phyloP scores from a whole-genome alignment of 2,329 filamentous ascomycete genomes.

The Beauveria varroae region DNA sequence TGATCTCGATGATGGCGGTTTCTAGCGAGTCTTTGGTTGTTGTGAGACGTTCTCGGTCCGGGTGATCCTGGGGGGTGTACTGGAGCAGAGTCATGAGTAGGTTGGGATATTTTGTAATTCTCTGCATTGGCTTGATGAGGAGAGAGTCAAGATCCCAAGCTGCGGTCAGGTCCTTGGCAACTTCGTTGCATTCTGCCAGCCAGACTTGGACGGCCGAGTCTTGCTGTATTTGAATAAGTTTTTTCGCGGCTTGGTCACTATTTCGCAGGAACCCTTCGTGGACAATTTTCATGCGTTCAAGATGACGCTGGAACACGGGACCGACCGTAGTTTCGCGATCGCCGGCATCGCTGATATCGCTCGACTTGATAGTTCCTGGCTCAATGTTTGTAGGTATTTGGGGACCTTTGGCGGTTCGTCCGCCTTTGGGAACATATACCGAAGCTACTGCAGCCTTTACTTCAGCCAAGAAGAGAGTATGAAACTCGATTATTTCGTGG shows the following conservation, averaged over 20 bases:
- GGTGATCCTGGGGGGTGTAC: conserved; percentile 73
- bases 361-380: conserved; percentile 27
- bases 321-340: conserved; percentile 48
- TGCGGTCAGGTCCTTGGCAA: conserved; percentile 83
- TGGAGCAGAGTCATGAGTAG: conserved; percentile 74
- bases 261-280: conserved; percentile 58
- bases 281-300: conserved; percentile 52
- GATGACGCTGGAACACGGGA: conserved; percentile 46
- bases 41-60: conserved; percentile 63
- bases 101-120: conserved; percentile 88
- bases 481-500: conserved; percentile 82
- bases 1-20: conserved; percentile 74
- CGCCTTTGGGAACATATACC: conserved; percentile 62
- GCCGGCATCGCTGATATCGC: conserved; percentile 41
- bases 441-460: conserved; percentile 73
- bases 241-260: conserved; percentile 54
- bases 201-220: conserved; percentile 67
- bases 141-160: conserved; percentile 94
- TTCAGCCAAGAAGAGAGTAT: conserved; percentile 68
- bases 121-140: conserved; percentile 94
- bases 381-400: conserved; percentile 36
- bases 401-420: conserved; percentile 33
- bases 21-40: conserved; percentile 47
- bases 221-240: conserved; percentile 54
- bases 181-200: conserved; percentile 87